phyloP scores from a whole-genome alignment of 2,329 filamentous ascomycete species.

The Fusarium subglutinans region DNA sequence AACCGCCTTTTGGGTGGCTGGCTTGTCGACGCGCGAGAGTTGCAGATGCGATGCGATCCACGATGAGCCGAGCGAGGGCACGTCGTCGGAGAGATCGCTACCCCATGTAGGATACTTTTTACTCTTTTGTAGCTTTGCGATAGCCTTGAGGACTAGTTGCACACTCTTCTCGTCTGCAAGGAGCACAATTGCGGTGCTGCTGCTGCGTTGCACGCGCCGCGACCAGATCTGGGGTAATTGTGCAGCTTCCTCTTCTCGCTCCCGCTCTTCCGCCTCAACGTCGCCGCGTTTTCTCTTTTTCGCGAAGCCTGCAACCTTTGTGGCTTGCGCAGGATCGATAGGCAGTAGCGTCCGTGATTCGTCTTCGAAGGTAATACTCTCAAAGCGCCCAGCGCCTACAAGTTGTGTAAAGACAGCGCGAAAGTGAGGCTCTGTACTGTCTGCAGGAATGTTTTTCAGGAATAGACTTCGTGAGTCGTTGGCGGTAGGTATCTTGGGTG shows the following conservation, averaged over 20 bases:
- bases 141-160: conserved; percentile 79
- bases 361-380: conserved; percentile 78
- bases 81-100: conserved; percentile 63
- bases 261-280: conserved; percentile 64
- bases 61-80: conserved; percentile 65
- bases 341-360: conserved; percentile 56
- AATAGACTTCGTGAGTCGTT: conserved; percentile 85
- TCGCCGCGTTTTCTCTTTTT: conserved; percentile 56
- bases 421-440: conserved; percentile 81
- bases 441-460: conserved; percentile 87
- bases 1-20: conserved; percentile 74
- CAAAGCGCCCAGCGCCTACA: conserved; percentile 80
- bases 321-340: conserved; percentile 60
- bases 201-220: conserved; percentile 73
- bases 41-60: conserved; percentile 74
- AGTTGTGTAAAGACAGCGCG: conserved; percentile 78
- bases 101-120: conserved; percentile 76
- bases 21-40: conserved; percentile 74
- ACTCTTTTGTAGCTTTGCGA: conserved; percentile 67
- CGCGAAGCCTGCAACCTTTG: conserved; percentile 48
- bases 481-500: conserved; percentile 78
- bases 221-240: conserved; percentile 79
- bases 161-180: conserved; percentile 86
- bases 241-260: conserved; percentile 66
- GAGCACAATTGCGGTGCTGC: conserved; percentile 80